Evolutionary conservation across 345 rosid species (phyloP).

Genomic region (Cochlearia excelsa): DNA sequence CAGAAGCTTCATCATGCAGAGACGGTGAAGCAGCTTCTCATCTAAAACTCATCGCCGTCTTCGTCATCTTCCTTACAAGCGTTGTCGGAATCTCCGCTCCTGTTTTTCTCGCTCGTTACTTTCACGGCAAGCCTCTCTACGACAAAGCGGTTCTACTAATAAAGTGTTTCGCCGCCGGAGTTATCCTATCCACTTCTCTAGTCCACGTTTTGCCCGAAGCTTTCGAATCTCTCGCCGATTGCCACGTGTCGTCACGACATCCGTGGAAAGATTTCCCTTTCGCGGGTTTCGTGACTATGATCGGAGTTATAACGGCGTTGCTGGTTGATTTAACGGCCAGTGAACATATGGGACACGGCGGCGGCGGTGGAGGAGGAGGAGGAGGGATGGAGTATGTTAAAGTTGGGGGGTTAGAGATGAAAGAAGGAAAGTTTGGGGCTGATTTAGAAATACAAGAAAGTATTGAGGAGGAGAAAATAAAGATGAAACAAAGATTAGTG

Average conservation of each 20-base stretch:
- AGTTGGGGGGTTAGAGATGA: slow-evolving; percentile 36
- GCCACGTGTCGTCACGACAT: slow-evolving; percentile 66
- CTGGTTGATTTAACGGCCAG: slow-evolving; percentile 82
- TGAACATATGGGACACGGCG: slow-evolving; percentile 63
- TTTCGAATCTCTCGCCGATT: slow-evolving; percentile 63
- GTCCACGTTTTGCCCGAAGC: slow-evolving; percentile 96
- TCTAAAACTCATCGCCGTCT: slow-evolving; percentile 59
- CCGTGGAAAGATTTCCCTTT: slow-evolving; percentile 94
- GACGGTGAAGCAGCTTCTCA: slow-evolving; percentile 61
- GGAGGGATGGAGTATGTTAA: slow-evolving; percentile 37
- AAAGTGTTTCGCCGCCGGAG: slow-evolving; percentile 97
- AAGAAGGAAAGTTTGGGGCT: slow-evolving; percentile 33
- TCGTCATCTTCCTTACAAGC: slow-evolving; percentile 69
- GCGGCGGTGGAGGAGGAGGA: slow-evolving; percentile 36
- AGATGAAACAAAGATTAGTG: slow-evolving; percentile 73
- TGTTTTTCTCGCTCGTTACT: slow-evolving; percentile 63
- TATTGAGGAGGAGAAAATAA: slow-evolving; percentile 47
- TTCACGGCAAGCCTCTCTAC: slow-evolving; percentile 76
- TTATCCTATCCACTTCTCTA: slow-evolving; percentile 84
- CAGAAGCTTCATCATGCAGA: slow-evolving; percentile 55
- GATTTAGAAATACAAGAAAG: slow-evolving; percentile 39
- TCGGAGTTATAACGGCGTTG: slow-evolving; percentile 67
- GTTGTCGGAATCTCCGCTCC: slow-evolving; percentile 68
- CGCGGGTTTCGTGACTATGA: slow-evolving; percentile 67
- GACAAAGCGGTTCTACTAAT: slow-evolving; percentile 63